phyloP scores from a whole-genome alignment of 2,329 filamentous ascomycete genomes.

The Graphiopsis chlorocephala region DNA sequence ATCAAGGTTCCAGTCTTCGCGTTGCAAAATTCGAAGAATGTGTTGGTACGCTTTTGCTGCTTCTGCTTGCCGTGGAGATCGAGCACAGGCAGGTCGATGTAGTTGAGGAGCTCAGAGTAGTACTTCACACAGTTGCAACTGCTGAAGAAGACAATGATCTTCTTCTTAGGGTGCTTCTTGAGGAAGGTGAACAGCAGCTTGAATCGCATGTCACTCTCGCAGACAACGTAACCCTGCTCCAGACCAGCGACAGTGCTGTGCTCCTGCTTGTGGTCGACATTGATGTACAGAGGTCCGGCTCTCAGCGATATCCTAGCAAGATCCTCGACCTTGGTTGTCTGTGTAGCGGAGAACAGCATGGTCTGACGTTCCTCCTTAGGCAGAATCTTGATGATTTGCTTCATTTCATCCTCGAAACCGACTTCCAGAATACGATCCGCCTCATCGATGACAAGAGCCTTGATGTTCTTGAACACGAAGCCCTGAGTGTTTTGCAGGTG shows the following conservation, averaged over 20 bases:
- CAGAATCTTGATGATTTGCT: slow-evolving; percentile 91
- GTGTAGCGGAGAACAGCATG: slow-evolving; percentile 97
- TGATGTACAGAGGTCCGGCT: slow-evolving; percentile 91
- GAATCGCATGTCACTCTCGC: slow-evolving; percentile 91
- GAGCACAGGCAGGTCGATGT: slow-evolving; percentile 88
- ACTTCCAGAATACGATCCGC: slow-evolving; percentile 95
- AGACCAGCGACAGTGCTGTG: slow-evolving; percentile 89
- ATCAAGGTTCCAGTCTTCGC: slow-evolving; percentile 83
- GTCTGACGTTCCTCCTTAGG: slow-evolving; percentile 85
- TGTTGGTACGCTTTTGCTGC: slow-evolving; percentile 97
- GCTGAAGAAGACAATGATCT: slow-evolving; percentile 95
- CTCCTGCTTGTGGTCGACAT: slow-evolving; percentile 86
- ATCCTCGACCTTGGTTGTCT: slow-evolving; percentile 98
- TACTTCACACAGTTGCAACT: slow-evolving; percentile 84
- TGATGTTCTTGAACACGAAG: slow-evolving; percentile 89
- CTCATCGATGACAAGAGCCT: slow-evolving; percentile 91
- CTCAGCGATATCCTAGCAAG: slow-evolving; percentile 89
- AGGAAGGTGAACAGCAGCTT: slow-evolving; percentile 91
- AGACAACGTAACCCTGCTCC: slow-evolving; percentile 93
- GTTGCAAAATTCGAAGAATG: slow-evolving; percentile 94
- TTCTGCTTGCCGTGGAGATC: slow-evolving; percentile 94
- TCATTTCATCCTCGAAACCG: slow-evolving; percentile 98
- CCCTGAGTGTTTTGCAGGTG: slow-evolving; percentile 88
- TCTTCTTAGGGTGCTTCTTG: slow-evolving; percentile 88
- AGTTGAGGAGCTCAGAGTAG: slow-evolving; percentile 92